Evolutionary conservation across 306 rosid species (phyloP).

Genomic region (Dalbergia oliveri): DNA sequence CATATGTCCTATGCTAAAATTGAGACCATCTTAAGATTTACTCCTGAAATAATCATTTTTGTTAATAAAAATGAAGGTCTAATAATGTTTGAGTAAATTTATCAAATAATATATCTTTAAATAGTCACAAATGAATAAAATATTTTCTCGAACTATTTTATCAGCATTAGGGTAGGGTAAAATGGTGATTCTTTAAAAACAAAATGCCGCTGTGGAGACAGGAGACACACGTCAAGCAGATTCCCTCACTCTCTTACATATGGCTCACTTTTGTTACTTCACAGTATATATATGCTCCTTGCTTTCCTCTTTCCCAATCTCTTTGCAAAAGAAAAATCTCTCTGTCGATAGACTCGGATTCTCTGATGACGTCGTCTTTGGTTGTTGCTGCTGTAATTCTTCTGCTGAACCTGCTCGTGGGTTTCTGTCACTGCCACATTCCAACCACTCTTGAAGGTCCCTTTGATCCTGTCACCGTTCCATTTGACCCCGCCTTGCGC

Average conservation of each 20-base stretch:
- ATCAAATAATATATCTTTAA: too few relatives aligned
- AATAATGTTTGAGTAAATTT: too few relatives aligned
- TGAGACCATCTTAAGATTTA: too few relatives aligned
- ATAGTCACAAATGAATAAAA: too few relatives aligned
- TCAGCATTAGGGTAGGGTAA: too few relatives aligned
- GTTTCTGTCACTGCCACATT: slow-evolving; percentile 40
- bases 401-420: slow-evolving; percentile 31
- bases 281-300: neutral
- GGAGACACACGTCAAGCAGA: neutral
- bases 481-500: slow-evolving; percentile 62
- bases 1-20: too few relatives aligned
- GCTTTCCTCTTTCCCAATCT: neutral
- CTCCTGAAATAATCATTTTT: too few relatives aligned
- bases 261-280: neutral
- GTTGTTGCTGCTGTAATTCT: neutral
- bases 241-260: neutral
- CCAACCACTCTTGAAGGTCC: slow-evolving; percentile 87
- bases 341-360: too few relatives aligned
- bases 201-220: neutral
- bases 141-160: too few relatives aligned
- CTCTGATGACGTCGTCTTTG: neutral
- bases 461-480: slow-evolving; percentile 70
- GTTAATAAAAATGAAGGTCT: too few relatives aligned
- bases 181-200: too few relatives aligned
- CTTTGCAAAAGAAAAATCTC: neutral